Base-by-base conservation (phyloP, 257 asterid genomes). In the Osmanthus fragrans region DNA sequence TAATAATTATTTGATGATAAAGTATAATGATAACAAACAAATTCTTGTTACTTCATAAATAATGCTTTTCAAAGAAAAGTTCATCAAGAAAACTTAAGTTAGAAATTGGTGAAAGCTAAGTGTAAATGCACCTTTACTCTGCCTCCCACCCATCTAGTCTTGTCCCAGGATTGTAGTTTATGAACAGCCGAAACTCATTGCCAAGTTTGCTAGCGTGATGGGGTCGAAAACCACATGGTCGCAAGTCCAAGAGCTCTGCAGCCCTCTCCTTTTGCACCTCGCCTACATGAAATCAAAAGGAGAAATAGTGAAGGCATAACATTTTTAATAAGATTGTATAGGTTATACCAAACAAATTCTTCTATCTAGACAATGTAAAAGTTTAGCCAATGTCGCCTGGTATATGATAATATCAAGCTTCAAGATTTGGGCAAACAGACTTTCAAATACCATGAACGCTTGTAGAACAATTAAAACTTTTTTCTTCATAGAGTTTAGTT, bases 201-300 rank as follows among this genome's bases (percentile, higher is more conserved):
- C 98, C 99, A 76, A 96, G 98, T 90, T 96, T 96, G 96, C 95
- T 93, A 4, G 92, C 82, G 85, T 96, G 99, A 75, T 86, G 92
- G 36, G 99, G 99, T 70, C 86, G 88, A 85, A 96, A 96, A 71
- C 90, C 85, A 78, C 99, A 96, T 23, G 98, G 91, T 4, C 75
- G 92, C 80, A 96, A 78, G 70, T 91, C 92, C 80, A 96, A 81
- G 74, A 96, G 90, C 85, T 90, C 89, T 11, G 85, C 94, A 76
- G 97, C 97, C 63, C 86, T 86, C 58, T 85, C 89, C 78, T 68
- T 89, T 79, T 96, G 99, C 82, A 93, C 99, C 80, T 81, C 91
- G 58, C 99, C 99, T 93, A 79, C 80, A 65, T 56, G 58, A 78
- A 65, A 72, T 29, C 73, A 51, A 15, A 47, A 60, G 13, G 60